Conservation (phyloP, 371 early-diverging fungal species). For the Mucor sp. region DNA sequence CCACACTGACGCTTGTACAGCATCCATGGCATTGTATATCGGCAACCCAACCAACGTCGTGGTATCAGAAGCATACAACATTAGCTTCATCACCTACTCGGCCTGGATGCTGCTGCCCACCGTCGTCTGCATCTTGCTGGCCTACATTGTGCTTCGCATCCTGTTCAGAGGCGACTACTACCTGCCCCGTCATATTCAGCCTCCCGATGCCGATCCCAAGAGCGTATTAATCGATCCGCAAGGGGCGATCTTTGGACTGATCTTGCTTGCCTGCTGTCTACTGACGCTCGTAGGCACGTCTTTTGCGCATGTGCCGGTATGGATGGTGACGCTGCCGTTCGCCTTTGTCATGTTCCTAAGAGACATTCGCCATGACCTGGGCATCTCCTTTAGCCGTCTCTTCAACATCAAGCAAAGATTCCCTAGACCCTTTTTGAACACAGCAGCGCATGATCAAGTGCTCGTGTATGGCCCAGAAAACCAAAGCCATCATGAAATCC, state of each 20-base stretch:
- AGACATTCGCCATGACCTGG: slow-evolving; percentile 52
- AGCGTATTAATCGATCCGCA: slow-evolving; percentile 54
- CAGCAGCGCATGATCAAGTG: background rate
- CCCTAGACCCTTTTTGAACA: slow-evolving; percentile 4
- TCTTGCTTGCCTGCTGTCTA: slow-evolving; percentile 53
- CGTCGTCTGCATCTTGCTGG: slow-evolving; percentile 53
- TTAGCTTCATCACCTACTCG: slow-evolving; percentile 74
- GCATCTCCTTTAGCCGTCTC: slow-evolving; percentile 11
- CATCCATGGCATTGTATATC: slow-evolving; percentile 82
- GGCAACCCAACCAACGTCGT: slow-evolving; percentile 88
- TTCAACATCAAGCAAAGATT: background rate
- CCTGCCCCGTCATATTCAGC: slow-evolving; percentile 47
- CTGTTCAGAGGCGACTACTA: slow-evolving; percentile 48
- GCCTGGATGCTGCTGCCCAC: slow-evolving; percentile 83
- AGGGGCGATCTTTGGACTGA: slow-evolving; percentile 62
- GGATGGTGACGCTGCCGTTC: slow-evolving; percentile 74
- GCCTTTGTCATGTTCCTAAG: slow-evolving; percentile 52
- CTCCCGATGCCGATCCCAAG: slow-evolving; percentile 55
- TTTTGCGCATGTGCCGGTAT: slow-evolving; percentile 65
- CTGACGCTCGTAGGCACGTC: slow-evolving; percentile 64
- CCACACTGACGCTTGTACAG: slow-evolving; percentile 19
- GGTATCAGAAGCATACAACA: slow-evolving; percentile 75
- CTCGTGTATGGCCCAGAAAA: background rate
- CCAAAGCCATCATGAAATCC: background rate
- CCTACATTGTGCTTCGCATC: slow-evolving; percentile 56